Evolutionary conservation across 345 rosid genomes (phyloP), one percentile per base, ranked within the genome.

Genomic region (Jatropha curcas): DNA sequence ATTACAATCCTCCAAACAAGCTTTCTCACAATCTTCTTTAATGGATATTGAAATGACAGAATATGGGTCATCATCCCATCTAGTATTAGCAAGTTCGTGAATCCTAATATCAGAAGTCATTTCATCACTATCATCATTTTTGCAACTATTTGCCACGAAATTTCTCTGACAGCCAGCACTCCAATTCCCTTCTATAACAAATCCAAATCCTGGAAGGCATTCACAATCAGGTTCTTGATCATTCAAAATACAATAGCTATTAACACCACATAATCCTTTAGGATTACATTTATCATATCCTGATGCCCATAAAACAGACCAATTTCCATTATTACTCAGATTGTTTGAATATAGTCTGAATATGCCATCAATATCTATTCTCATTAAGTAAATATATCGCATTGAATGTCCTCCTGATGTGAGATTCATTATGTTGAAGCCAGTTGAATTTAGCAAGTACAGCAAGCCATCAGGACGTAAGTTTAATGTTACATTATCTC

Each of bases 131-230:
- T 45, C 25, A 3, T 14, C 43, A 2, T 10, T 69, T 6, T 31
- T 43, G 76, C 80, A 79, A 28, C 57, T 69, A 60, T 61, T 69
- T 13, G 35, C 51, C 4, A 22, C 4, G 39, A 56, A 73, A 51
- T 68, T 52, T 77, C 79, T 53, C 37, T 51, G 60, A 11, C 87
- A 84, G 24, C 84, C 81, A 0, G 71, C 19, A 31, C 65, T 48
- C 68, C 60, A 33, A 52, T 63, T 75, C 25, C 65, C 74, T 13
- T 31, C 11, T 22, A 13, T 8, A 48, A 76, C 70, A 3, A n/a
- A 4, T 11, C 24, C 50, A 46, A 79, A 82, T 24, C 75, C 77
- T 13, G 79, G 83, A 37, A 83, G 67, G 45, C 83, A 82, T 0
- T 0, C 0, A 37, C 82, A 81, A 3, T 3, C 56, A 11, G 68